Evolutionary conservation across 2,329 filamentous ascomycete genomes (phyloP), one percentile per base, ranked within the genome.

Genomic region (Colletotrichum brevisporum): DNA sequence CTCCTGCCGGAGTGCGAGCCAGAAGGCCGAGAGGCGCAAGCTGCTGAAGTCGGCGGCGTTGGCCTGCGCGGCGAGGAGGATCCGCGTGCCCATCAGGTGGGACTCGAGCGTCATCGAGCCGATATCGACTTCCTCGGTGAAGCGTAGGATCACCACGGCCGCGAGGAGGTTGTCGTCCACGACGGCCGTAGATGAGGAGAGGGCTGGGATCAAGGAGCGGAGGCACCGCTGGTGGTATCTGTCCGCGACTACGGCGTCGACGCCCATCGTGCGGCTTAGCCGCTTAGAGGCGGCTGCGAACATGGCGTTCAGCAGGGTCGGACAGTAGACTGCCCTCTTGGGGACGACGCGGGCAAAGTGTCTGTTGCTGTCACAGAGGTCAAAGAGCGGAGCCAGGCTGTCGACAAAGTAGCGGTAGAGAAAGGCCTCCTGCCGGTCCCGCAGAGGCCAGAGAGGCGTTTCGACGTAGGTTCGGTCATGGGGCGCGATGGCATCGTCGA

Each of bases 111-210:
- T 39, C 18, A 60, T 60, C 10, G 67, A 48, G 10, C 62, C 59
- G 15, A 57, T 64, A 48, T 71, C 67, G 2, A 78, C 63, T 31
- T 78, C 76, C 56, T 78, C 76, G 69, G 76, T 75, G 8, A 73
- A 76, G 2, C 76, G 75, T 6, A 78, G 74, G 21, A 78, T 75
- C 10, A 78, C 74, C 18, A 78, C 75, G 2, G 75, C 76, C 1
- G 76, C 74, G 5, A 77, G 43, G 6, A 78, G 63, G 15, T 78
- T 78, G 27, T 78, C 76, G 55, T 78, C 76, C 56, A 76, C 73
- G 4, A 75, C 70, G 1, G 75, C 73, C 0, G 71, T 71, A 6
- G 75, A 72, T 18, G 72, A 75, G 1, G 73, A 74, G 4, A 77
- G 63, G 2, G 74, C 74, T 6, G 76, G 76, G 2, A 77, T 77